phyloP scores from a whole-genome alignment of 169 alveolate genomes.

The Plasmodium blacklocki region DNA sequence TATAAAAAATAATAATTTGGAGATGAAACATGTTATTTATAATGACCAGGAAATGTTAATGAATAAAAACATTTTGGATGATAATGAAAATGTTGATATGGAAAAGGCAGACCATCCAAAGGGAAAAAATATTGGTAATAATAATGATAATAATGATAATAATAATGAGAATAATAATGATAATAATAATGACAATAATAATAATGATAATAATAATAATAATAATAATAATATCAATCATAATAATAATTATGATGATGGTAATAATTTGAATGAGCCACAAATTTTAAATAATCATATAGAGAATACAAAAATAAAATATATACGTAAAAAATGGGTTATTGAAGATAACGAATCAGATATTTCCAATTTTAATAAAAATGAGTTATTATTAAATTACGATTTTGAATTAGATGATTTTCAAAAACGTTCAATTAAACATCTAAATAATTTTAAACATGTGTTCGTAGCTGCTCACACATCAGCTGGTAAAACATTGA shows the following conservation, averaged over 20 bases:
- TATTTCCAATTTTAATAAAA: slow-evolving; percentile 36
- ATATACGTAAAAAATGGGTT: slow-evolving; percentile 84
- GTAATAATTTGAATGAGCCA: neutral
- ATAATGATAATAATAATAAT: neutral
- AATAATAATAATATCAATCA: neutral
- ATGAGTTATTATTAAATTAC: slow-evolving; percentile 88
- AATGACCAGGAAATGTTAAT: no score
- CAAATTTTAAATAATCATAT: neutral
- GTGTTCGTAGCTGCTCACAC: slow-evolving; percentile 99
- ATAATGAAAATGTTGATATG: neutral
- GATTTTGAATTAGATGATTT: slow-evolving; percentile 97
- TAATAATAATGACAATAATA: neutral
- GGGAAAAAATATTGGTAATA: neutral
- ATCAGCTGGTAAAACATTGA: slow-evolving; percentile 99
- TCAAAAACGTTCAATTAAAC: slow-evolving; percentile 96
- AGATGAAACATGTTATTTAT: no score
- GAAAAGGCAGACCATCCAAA: neutral
- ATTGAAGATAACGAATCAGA: slow-evolving; percentile 80
- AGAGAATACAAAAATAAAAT: slow-evolving; percentile 44
- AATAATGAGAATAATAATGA: neutral
- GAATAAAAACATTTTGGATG: neutral
- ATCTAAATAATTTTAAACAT: slow-evolving; percentile 92
- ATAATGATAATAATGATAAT: neutral
- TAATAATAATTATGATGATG: neutral
- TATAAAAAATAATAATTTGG: no score